phyloP scores from a whole-genome alignment of 2,329 filamentous ascomycete genomes.

The Cytospora piceae region DNA sequence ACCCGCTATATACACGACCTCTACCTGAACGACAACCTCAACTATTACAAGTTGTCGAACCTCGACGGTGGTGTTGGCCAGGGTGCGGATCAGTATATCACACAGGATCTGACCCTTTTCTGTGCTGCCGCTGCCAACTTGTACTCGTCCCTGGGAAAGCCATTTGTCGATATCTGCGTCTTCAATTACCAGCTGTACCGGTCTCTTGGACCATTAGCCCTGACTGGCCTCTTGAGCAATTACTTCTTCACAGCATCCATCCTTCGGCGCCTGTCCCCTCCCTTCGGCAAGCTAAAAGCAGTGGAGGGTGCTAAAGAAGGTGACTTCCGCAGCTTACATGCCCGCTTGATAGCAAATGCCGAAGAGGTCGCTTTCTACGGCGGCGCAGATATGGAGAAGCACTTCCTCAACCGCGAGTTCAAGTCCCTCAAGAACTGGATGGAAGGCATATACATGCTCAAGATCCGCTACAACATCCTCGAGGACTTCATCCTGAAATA shows the following conservation, averaged over 20 bases:
- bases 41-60: conserved; percentile 95
- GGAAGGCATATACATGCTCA: conserved; percentile 97
- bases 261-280: conserved; percentile 84
- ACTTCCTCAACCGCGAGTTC: conserved; percentile 89
- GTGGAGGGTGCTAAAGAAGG: conserved; percentile 95
- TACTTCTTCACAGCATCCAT: conserved; percentile 95
- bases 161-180: conserved; percentile 92
- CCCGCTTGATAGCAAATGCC: conserved; percentile 91
- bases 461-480: conserved; percentile 97
- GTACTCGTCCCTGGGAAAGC: conserved; percentile 97
- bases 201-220: conserved; percentile 83
- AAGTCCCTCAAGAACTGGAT: conserved; percentile 93
- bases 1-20: conserved; percentile 97
- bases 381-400: conserved; percentile 91
- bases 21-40: conserved; percentile 91
- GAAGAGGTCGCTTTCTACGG: conserved; percentile 98
- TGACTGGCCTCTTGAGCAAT: conserved; percentile 85
- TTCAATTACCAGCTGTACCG: conserved; percentile 98
- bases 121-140: conserved; percentile 89
- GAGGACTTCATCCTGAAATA: conserved; percentile 99
- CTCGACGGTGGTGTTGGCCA: conserved; percentile 91
- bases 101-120: conserved; percentile 93
- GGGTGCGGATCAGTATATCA: conserved; percentile 95
- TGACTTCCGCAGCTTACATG: conserved; percentile 89
- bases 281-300: conserved; percentile 95